These are phyloP conservation scores for Glarea lozoyensis DNA, from an alignment of 495 filamentous ascomycete genomes.

Conservation along the genomic window DNA sequence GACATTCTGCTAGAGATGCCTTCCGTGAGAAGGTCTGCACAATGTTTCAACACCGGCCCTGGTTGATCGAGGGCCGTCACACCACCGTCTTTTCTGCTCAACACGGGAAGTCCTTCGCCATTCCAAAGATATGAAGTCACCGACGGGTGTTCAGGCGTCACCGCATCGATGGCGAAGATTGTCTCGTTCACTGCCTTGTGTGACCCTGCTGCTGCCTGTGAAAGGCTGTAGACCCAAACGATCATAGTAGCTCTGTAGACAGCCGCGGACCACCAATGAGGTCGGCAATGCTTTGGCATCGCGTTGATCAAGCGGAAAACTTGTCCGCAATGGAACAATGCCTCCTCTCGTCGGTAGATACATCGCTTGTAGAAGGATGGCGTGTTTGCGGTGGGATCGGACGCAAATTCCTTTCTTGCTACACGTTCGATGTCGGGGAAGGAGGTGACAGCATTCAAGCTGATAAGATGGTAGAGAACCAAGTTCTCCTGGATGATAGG, in stretches of 20 bases:
- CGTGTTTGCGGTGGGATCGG: conserved; percentile 38
- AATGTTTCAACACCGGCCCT: conserved; percentile 31
- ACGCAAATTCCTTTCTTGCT: conserved; percentile 41
- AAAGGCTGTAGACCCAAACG: conserved; percentile 37
- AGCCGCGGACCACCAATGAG: conserved; percentile 45
- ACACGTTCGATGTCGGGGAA: conserved; percentile 51
- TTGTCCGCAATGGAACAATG: conserved; percentile 53
- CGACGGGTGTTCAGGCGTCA: conserved; percentile 27
- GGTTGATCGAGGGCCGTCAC: conserved; percentile 28
- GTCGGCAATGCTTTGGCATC: conserved; percentile 32
- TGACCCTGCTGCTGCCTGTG: conserved; percentile 18
- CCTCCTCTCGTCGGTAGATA: conserved; percentile 44
- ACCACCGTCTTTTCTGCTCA: conserved; percentile 24
- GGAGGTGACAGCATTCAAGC: conserved; percentile 48
- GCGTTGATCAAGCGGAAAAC: conserved; percentile 39
- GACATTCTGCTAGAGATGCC: conserved; percentile 29
- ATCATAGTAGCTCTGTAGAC: conserved; percentile 43
- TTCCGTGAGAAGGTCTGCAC: conserved; percentile 34
- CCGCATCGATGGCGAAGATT: conserved; percentile 30
- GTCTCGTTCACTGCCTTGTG: conserved; percentile 10
- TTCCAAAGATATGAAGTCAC: conserved; percentile 32
- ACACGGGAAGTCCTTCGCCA: conserved; percentile 27
- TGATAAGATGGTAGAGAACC: conserved; percentile 56
- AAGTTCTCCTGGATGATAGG: conserved; percentile 41
- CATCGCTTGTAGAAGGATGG: conserved; percentile 38